A percentile compares a stretch with the other conserved stretches of the same genome.
phyloP scores from a whole-genome alignment of 2,329 filamentous ascomycete species.

The Fusarium mundagurra region DNA sequence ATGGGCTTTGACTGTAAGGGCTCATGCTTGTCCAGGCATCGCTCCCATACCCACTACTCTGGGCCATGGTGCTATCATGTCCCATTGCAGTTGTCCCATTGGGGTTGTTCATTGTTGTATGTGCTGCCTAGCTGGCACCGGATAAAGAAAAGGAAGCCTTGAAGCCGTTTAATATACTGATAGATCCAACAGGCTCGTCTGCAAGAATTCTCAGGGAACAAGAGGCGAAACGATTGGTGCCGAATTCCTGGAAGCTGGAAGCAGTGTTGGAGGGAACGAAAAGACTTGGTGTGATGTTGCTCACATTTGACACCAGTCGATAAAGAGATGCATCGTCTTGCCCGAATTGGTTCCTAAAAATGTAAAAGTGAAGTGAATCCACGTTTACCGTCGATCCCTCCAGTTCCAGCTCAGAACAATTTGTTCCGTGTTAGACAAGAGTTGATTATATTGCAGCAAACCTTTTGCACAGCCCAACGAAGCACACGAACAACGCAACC shows the following conservation, averaged over 20 bases:
- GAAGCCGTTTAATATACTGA: not conserved
- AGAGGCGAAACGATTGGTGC: conserved; percentile 11
- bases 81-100: conserved; percentile 47
- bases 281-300: conserved; percentile 35
- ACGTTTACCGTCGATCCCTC: conserved; percentile 22
- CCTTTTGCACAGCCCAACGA: conserved; percentile 14
- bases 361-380: conserved; percentile 24
- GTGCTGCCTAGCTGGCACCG: conserved; percentile 33
- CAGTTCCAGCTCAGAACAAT: conserved; percentile 20
- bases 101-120: conserved; percentile 47
- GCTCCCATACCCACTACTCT: conserved; percentile 48
- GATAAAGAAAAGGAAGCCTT: conserved; percentile 3
- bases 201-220: not conserved
- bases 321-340: conserved; percentile 41
- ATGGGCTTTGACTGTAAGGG: conserved; percentile 71
- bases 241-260: conserved; percentile 23
- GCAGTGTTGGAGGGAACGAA: conserved; percentile 4
- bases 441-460: conserved; percentile 19
- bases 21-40: conserved; percentile 67
- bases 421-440: conserved; percentile 8
- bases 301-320: conserved; percentile 37
- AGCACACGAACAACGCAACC: conserved; percentile 23
- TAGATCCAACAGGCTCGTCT: not conserved
- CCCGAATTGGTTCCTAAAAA: conserved; percentile 28
- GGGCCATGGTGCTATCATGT: conserved; percentile 46